Conservation (phyloP, 202 grass and related monocot genomes). For the Schoenoplectus tabernaemontani region DNA sequence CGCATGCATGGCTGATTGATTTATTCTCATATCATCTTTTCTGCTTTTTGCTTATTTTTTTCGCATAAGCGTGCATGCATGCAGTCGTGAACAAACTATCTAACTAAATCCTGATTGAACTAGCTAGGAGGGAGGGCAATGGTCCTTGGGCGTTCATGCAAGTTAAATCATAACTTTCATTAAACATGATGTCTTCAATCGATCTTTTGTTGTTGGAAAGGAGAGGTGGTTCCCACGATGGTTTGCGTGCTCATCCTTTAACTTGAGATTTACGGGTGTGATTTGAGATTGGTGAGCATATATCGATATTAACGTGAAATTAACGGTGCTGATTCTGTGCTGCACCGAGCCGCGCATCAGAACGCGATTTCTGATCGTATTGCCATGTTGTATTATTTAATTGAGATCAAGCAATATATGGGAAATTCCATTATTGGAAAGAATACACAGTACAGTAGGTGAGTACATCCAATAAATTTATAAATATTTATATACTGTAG, state of each 20-base stretch:
- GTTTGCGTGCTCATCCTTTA: too few relatives aligned
- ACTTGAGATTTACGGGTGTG: too few relatives aligned
- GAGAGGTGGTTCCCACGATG: neutral
- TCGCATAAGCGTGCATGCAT: neutral
- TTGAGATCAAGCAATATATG: neutral
- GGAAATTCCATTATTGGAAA: conserved; percentile 1
- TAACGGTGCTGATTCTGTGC: too few relatives aligned
- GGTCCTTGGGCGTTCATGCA: neutral
- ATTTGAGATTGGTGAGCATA: too few relatives aligned
- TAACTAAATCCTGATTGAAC: neutral
- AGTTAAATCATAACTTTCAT: neutral
- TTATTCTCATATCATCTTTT: neutral
- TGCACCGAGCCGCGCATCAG: too few relatives aligned
- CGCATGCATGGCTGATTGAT: neutral
- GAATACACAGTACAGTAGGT: neutral
- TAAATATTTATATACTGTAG: neutral
- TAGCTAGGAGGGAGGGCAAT: neutral
- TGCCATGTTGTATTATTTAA: neutral
- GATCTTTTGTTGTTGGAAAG: neutral
- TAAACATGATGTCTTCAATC: neutral
- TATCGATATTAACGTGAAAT: too few relatives aligned
- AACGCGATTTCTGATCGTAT: too few relatives aligned
- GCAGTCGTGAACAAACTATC: neutral
- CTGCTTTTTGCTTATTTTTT: neutral
- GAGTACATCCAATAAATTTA: neutral